Conservation (phyloP, 208 protist species). For the Trypanosoma congolense region DNA sequence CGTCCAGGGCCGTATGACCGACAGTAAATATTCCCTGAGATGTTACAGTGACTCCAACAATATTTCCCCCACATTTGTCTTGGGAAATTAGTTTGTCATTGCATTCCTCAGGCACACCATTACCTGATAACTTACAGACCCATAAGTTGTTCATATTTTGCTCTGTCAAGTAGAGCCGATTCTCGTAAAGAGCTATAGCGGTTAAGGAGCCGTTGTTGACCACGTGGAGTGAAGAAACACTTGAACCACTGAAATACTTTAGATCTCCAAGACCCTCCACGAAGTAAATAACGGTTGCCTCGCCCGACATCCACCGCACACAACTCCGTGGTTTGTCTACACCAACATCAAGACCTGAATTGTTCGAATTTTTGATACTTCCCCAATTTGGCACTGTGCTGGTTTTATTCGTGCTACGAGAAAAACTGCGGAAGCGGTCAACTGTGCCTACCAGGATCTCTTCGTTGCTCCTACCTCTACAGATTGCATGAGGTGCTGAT, state of each 20-base stretch:
- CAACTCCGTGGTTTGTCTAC: constrained; percentile 7
- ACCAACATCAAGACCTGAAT: background rate
- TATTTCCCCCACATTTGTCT: constrained; percentile 7
- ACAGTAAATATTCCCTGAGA: constrained; percentile 21
- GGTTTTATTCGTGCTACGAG: constrained; percentile 28
- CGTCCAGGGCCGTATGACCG: background rate
- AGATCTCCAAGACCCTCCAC: constrained; percentile 19
- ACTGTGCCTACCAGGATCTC: constrained; percentile 32
- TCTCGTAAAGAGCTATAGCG: constrained; percentile 25
- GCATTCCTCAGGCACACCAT: constrained; percentile 1
- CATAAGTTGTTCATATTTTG: constrained; percentile 15
- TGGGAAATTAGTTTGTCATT: background rate
- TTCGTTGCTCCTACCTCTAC: constrained; percentile 21
- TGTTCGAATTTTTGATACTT: background rate
- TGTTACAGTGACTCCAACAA: constrained; percentile 19
- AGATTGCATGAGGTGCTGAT: constrained; percentile 30
- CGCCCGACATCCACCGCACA: background rate
- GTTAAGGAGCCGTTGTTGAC: constrained; percentile 5
- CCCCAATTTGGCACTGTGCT: constrained; percentile 14
- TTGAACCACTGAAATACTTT: constrained; percentile 9
- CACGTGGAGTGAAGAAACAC: background rate
- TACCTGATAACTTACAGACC: constrained; percentile 17
- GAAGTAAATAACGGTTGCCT: constrained; percentile 12
- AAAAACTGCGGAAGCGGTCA: constrained; percentile 35
- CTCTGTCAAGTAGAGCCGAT: constrained; percentile 27